phyloP scores from a whole-genome alignment of 2,329 filamentous ascomycete species.

The Xylaria sp. region DNA sequence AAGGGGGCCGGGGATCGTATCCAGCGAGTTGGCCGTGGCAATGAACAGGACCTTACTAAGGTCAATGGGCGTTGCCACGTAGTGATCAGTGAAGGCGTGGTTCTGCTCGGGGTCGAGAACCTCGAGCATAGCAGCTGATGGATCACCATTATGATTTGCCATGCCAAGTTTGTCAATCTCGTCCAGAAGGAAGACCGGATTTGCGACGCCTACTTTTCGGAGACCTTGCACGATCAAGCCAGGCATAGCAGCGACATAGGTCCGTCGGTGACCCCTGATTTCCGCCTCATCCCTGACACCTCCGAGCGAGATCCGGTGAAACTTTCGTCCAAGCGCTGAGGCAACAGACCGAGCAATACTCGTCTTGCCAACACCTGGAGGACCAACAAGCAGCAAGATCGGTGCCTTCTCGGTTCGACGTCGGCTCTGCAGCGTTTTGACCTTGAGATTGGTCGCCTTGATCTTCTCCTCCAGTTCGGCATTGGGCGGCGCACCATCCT shows the following conservation, averaged over 20 bases:
- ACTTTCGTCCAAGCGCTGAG: slow-evolving; percentile 85
- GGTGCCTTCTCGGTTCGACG: slow-evolving; percentile 92
- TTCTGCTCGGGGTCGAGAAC: slow-evolving; percentile 98
- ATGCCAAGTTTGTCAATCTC: slow-evolving; percentile 97
- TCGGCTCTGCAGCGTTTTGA: slow-evolving; percentile 73
- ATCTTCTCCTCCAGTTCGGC: slow-evolving; percentile 38
- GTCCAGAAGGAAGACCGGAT: slow-evolving; percentile 91
- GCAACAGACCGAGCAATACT: slow-evolving; percentile 91
- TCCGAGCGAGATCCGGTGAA: slow-evolving; percentile 93
- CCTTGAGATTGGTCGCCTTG: slow-evolving; percentile 52
- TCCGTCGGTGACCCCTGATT: slow-evolving; percentile 88
- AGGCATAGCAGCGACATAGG: slow-evolving; percentile 98
- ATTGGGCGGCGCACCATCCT: slow-evolving; percentile 30
- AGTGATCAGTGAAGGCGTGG: slow-evolving; percentile 89
- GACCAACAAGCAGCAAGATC: slow-evolving; percentile 86
- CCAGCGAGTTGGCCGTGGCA: slow-evolving; percentile 88
- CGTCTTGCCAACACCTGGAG: slow-evolving; percentile 93
- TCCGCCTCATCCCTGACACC: slow-evolving; percentile 95
- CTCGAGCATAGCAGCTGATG: slow-evolving; percentile 95
- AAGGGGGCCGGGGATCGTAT: slow-evolving; percentile 90
- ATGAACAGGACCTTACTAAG: slow-evolving; percentile 96
- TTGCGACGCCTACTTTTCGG: slow-evolving; percentile 91
- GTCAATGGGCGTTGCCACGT: slow-evolving; percentile 91
- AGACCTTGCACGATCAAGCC: slow-evolving; percentile 88
- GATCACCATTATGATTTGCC: slow-evolving; percentile 89